A percentile compares a stretch with the other conserved stretches of the same genome.
Evolutionary conservation across 2,329 filamentous ascomycete species (phyloP).

Genomic region (Verticillium longisporum): DNA sequence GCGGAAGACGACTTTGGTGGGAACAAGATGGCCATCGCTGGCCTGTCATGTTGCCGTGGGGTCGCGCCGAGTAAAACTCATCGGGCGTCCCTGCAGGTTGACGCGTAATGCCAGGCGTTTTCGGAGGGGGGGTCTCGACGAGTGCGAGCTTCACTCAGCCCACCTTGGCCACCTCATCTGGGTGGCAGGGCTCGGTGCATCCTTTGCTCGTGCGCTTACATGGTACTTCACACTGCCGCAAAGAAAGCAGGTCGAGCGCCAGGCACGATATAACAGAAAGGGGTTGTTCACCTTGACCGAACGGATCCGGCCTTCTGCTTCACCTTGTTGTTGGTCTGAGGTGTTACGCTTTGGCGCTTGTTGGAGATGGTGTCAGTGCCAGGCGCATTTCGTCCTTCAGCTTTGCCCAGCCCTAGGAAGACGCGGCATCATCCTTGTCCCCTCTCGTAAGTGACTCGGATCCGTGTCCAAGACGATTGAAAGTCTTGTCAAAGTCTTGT

Average conservation of each 20-base stretch:
- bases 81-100: slow-evolving; percentile 5
- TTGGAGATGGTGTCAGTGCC: neutral
- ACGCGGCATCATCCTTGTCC: neutral
- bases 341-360: neutral
- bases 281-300: neutral
- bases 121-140: neutral
- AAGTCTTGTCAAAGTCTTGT: neutral
- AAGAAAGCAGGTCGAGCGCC: neutral
- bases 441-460: neutral
- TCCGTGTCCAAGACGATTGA: neutral
- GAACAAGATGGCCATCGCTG: neutral
- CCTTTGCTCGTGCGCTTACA: neutral
- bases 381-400: neutral
- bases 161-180: neutral
- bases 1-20: neutral
- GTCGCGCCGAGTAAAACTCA: slow-evolving; percentile 1
- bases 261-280: neutral
- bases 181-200: slow-evolving; percentile 1
- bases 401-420: neutral
- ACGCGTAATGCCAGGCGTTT: slow-evolving; percentile 9
- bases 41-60: neutral
- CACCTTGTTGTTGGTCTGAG: neutral
- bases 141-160: neutral
- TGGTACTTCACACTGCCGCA: neutral
- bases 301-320: neutral